Conservation (phyloP, 2,329 filamentous ascomycete genomes). For the Hypoxylon sp. region DNA sequence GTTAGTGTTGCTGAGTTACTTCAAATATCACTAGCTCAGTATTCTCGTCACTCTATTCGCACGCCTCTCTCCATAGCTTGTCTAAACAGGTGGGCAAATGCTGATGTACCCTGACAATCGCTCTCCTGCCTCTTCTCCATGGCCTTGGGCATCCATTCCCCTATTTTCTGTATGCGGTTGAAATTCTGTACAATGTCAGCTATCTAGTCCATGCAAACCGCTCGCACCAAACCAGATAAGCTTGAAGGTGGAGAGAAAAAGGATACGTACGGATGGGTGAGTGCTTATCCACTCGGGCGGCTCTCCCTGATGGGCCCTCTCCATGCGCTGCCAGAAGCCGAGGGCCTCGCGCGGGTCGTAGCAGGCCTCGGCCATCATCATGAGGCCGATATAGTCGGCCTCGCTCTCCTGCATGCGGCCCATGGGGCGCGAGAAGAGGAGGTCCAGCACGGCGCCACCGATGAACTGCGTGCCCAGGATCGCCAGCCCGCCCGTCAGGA, state of each 20-base stretch:
- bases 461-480: conserved; percentile 52
- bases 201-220: too few relatives aligned
- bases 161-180: conserved; percentile 70
- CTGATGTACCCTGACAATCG: conserved; percentile 60
- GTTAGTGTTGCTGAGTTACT: background rate
- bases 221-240: too few relatives aligned
- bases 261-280: conserved; percentile 74
- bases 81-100: conserved; percentile 62
- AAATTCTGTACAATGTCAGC: conserved; percentile 56
- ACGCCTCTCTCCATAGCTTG: conserved; percentile 53
- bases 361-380: conserved; percentile 85
- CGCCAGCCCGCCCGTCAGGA: conserved; percentile 57
- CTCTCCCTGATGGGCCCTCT: conserved; percentile 55
- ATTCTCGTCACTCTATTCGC: conserved; percentile 38
- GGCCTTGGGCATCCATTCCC: conserved; percentile 67
- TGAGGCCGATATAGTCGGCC: conserved; percentile 80
- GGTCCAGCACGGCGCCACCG: conserved; percentile 61
- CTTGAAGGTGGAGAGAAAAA: too few relatives aligned
- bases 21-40: background rate
- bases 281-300: conserved; percentile 78
- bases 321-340: conserved; percentile 73
- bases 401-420: conserved; percentile 76
- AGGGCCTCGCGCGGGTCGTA: conserved; percentile 74
- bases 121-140: conserved; percentile 61
- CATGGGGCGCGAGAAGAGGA: conserved; percentile 73